phyloP scores from a whole-genome alignment of 345 rosid species.

The Sapria himalayana region DNA sequence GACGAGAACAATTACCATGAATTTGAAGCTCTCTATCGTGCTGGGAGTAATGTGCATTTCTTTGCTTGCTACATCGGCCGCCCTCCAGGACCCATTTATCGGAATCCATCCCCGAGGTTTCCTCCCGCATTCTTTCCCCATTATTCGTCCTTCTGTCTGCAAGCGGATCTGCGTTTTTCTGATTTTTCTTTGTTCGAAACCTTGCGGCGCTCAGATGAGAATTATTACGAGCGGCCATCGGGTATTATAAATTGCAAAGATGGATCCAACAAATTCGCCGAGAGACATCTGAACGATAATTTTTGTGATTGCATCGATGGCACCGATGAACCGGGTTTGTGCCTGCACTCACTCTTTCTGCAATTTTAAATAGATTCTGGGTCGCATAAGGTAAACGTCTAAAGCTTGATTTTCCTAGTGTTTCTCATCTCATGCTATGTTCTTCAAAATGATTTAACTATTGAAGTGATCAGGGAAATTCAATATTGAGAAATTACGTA shows the following conservation, averaged over 20 bases:
- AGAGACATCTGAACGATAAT: conserved; percentile 71
- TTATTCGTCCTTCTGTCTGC: neutral
- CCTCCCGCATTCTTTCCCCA: neutral
- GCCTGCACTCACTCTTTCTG: neutral
- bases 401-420: no score
- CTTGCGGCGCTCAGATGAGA: conserved; percentile 30
- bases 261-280: conserved; percentile 60
- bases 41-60: conserved; percentile 11
- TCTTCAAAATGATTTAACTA: no score
- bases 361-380: no score
- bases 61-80: conserved; percentile 15
- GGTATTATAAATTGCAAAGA: conserved; percentile 47
- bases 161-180: neutral
- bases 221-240: conserved; percentile 45
- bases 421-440: no score
- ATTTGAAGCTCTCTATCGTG: conserved; percentile 8
- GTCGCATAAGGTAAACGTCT: no score
- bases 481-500: no score
- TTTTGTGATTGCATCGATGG: conserved; percentile 89
- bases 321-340: conserved; percentile 77
- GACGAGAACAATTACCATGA: conserved; percentile 21
- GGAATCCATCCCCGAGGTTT: conserved; percentile 87
- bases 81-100: conserved; percentile 29
- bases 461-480: no score
- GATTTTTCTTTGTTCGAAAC: neutral